phyloP scores from a whole-genome alignment of 169 alveolate species.

The Eimeria zaria region DNA sequence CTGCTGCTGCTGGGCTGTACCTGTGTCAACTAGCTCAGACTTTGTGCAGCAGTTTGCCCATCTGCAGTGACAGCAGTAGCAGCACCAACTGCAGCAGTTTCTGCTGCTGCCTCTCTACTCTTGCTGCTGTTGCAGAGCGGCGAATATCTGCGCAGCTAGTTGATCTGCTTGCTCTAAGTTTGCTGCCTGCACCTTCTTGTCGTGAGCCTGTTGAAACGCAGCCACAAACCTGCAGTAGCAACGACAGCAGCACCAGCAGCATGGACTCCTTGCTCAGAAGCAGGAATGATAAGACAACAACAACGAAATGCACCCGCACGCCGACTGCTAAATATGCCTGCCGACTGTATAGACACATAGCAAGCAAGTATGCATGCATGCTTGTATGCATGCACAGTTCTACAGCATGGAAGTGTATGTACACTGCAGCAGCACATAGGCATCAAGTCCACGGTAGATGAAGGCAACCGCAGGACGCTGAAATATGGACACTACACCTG shows the following conservation, averaged over 20 bases:
- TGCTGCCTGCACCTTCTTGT: constrained; percentile 17
- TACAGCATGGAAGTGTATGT: background rate
- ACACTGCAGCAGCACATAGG: background rate
- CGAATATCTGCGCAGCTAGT: constrained; percentile 23
- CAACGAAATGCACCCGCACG: too few relatives aligned
- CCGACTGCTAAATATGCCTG: too few relatives aligned
- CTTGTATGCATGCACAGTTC: background rate
- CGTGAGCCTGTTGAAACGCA: constrained; percentile 15
- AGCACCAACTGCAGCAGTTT: background rate
- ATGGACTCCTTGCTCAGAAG: background rate
- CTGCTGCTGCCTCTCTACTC: background rate
- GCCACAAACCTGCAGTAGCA: constrained; percentile 47
- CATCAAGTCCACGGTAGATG: background rate
- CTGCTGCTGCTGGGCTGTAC: background rate
- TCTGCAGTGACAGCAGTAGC: background rate
- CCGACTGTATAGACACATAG: background rate
- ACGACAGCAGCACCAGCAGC: constrained; percentile 21
- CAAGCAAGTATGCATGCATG: background rate
- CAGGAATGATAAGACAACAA: background rate
- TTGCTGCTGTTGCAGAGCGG: constrained; percentile 46
- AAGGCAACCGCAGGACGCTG: background rate
- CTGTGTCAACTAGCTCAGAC: background rate
- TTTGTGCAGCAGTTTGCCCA: background rate
- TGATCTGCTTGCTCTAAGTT: constrained; percentile 54
- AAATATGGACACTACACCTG: background rate